A percentile compares a stretch with the other conserved stretches of the same genome.
Conservation (phyloP, 371 early-diverging fungal species). For the Zychaea mexicana region DNA sequence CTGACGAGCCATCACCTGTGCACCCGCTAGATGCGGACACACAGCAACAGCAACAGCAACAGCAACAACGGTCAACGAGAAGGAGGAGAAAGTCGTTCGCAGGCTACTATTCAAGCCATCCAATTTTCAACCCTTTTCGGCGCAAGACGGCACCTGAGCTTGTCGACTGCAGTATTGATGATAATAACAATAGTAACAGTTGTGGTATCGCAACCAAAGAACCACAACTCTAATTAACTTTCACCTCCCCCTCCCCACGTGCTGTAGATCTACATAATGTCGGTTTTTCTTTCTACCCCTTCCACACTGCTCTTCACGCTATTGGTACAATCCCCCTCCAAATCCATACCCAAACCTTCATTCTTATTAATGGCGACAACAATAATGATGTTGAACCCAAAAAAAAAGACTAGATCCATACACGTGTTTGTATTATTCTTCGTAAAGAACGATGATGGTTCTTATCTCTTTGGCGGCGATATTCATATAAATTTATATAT, state of each 20-base stretch:
- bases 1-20: not conserved
- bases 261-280: not conserved
- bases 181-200: not conserved
- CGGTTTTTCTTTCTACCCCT: not conserved
- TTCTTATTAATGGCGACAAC: too few relatives aligned
- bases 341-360: too few relatives aligned
- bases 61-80: not conserved
- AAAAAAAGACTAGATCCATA: too few relatives aligned
- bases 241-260: not conserved
- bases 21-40: not conserved
- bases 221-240: not conserved
- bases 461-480: too few relatives aligned
- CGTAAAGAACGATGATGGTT: too few relatives aligned
- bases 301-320: not conserved
- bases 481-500: not conserved
- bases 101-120: not conserved
- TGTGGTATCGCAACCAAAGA: too few relatives aligned
- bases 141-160: slow-evolving; percentile 19
- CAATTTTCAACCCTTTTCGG: slow-evolving; percentile 7
- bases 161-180: not conserved
- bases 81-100: not conserved
- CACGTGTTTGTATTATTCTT: too few relatives aligned
- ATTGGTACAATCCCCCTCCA: too few relatives aligned
- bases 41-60: not conserved
- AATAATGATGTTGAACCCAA: too few relatives aligned